These are phyloP conservation scores for Otatea glauca DNA, from an alignment of 176 grass and related monocot genomes.

Conservation along the genomic window DNA sequence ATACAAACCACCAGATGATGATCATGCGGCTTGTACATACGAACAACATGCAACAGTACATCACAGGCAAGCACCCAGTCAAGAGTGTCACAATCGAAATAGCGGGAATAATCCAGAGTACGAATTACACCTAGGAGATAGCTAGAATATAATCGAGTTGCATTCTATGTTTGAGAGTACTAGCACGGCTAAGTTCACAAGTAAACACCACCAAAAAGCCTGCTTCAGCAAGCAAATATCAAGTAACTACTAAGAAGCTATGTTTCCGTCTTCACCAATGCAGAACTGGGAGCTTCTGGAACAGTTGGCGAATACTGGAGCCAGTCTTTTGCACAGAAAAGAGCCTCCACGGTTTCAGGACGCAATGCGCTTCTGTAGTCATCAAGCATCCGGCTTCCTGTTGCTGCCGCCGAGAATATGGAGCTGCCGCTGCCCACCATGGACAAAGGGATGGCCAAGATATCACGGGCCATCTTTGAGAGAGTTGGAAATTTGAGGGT, in stretches of 20 bases:
- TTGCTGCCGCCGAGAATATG: slow-evolving; percentile 61
- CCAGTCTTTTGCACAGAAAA: slow-evolving; percentile 83
- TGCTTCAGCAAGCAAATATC: neutral
- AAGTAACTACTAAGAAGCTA: slow-evolving; percentile 33
- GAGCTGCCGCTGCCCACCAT: slow-evolving; percentile 59
- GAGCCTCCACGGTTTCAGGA: slow-evolving; percentile 74
- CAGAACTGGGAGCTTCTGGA: slow-evolving; percentile 34
- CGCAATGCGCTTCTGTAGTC: slow-evolving; percentile 78
- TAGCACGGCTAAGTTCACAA: slow-evolving; percentile 30
- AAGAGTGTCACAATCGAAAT: slow-evolving; percentile 9
- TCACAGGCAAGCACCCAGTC: neutral
- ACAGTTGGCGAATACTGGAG: slow-evolving; percentile 54
- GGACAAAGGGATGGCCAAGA: slow-evolving; percentile 81
- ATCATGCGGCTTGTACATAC: neutral
- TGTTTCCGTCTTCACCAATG: slow-evolving; percentile 47
- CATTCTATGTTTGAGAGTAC: slow-evolving; percentile 1
- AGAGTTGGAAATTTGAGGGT: slow-evolving; percentile 75
- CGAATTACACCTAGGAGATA: slow-evolving; percentile 19
- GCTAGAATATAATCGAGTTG: neutral
- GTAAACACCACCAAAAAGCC: neutral
- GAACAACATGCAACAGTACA: neutral
- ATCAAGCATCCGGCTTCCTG: slow-evolving; percentile 74
- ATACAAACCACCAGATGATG: neutral
- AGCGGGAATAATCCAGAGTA: neutral
- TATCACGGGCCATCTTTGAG: slow-evolving; percentile 77